Evolutionary conservation across 2,329 filamentous ascomycete genomes (phyloP).

Genomic region (Ceratocystis papillata): DNA sequence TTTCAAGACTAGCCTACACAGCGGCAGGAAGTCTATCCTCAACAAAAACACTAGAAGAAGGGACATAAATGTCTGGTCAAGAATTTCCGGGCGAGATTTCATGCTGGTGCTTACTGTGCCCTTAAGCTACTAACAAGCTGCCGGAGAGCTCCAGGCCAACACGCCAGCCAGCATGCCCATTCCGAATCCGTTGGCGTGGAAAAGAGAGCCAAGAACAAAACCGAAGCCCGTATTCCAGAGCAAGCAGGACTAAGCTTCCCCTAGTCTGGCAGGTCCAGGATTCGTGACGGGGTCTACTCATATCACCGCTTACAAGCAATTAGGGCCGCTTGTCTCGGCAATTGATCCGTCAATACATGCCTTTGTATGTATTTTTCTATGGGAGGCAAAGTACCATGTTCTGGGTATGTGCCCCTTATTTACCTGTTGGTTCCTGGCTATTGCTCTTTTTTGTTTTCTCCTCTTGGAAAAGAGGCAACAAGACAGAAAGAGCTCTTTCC

Average conservation of each 20-base stretch:
- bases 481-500: slow-evolving; percentile 8
- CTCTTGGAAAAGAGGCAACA: background rate
- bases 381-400: background rate
- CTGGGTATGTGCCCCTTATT: background rate
- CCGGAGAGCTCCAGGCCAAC: too few relatives aligned
- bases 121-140: too few relatives aligned
- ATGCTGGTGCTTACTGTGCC: background rate
- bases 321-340: slow-evolving; percentile 10
- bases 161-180: background rate
- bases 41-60: too few relatives aligned
- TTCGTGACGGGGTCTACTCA: background rate
- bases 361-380: background rate
- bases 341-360: slow-evolving; percentile 1
- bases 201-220: background rate
- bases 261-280: slow-evolving; percentile 2
- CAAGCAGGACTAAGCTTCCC: background rate
- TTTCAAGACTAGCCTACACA: too few relatives aligned
- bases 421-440: background rate
- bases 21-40: too few relatives aligned
- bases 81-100: background rate
- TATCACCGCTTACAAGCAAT: slow-evolving; percentile 7
- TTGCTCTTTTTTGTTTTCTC: background rate
- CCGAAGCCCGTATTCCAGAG: background rate
- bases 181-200: background rate
- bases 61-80: too few relatives aligned